phyloP scores from a whole-genome alignment of 139 green algal genomes.

The Picochlorum sp. region DNA sequence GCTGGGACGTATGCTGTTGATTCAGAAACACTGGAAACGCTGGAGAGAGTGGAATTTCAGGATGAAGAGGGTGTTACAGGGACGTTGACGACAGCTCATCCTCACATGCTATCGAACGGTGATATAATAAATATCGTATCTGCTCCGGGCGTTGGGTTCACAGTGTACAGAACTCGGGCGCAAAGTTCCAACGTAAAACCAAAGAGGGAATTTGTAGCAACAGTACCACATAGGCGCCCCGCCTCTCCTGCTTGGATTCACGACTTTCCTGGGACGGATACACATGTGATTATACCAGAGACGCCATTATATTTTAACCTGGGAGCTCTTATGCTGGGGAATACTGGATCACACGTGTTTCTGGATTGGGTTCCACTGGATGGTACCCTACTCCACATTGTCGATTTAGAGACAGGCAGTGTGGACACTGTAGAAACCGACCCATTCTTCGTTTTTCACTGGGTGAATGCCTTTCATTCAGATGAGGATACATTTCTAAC shows the following conservation, averaged over 20 bases:
- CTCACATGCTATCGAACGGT: constrained; percentile 34
- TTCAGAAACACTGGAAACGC: constrained; percentile 31
- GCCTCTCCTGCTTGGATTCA: constrained; percentile 61
- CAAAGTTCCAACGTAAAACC: neutral
- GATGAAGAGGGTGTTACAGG: constrained; percentile 30
- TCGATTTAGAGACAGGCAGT: constrained; percentile 5
- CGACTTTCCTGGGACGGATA: constrained; percentile 49
- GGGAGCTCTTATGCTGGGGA: constrained; percentile 22
- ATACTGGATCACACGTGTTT: constrained; percentile 33
- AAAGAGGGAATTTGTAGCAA: constrained; percentile 25
- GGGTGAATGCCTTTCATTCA: constrained; percentile 47
- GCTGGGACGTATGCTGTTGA: constrained; percentile 40
- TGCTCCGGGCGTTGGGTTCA: constrained; percentile 12
- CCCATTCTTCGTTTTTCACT: constrained; percentile 65
- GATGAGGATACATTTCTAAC: constrained; percentile 23
- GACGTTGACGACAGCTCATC: constrained; percentile 59
- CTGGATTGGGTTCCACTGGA: constrained; percentile 64
- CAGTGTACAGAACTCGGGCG: constrained; percentile 8
- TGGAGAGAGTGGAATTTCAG: constrained; percentile 25
- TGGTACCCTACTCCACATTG: constrained; percentile 42
- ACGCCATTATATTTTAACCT: constrained; percentile 60
- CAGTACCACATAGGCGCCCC: constrained; percentile 15
- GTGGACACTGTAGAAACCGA: constrained; percentile 17
- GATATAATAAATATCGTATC: constrained; percentile 53
- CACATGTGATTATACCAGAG: constrained; percentile 49